Base-by-base conservation (phyloP, 768 basidiomycete species). In the Lentinus tigrinus region DNA sequence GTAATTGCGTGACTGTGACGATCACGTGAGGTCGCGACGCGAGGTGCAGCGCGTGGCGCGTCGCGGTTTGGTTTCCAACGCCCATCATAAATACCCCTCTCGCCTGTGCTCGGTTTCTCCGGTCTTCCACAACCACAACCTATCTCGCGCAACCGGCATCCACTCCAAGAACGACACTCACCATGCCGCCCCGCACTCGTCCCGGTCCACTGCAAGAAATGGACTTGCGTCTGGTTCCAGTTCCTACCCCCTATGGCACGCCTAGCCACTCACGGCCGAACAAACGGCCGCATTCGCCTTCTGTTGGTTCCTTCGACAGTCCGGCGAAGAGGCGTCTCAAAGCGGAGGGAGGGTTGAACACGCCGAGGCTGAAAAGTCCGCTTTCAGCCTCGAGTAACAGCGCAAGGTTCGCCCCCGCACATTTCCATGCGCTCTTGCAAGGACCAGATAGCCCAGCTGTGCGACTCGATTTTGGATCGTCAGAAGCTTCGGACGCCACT, bases 251-350 rank as follows among this genome's bases (percentile, higher is more conserved):
- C 21, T 64, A 69, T 59, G 49, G 56, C 63, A 76, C 75, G 54
- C 69, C 73, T 21, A 60, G 62, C 61, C 52, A 47, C 26, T 23
- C 26, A 4, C 56, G 73, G 60, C 71, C 73, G 52, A 75, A 74
- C 70, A 89, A 89, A 74, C 84, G 88, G 26, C 80, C 87, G 42
- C 73, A 80, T 64, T 87, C 87, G 26, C 85, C 88, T 1, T 78
- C 76, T 27, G 51, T 59, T 2, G 75, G 78, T 14, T 72, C 67
- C 23, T 72, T 79, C 44, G 79, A 79, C 65, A 88, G 82, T 63
- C 85, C 88, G 21, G 77, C 84, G 27, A 91, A 91, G 67, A 84
- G 88, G 50, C 83, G 88, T 53, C 81, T 89, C 48, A 75, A 88
- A 60, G 76, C 74, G 63, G 76, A 76, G 47, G 85, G 85, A 65